Evolutionary conservation across 306 rosid genomes (phyloP).

Genomic region (Echinosophora koreensis): DNA sequence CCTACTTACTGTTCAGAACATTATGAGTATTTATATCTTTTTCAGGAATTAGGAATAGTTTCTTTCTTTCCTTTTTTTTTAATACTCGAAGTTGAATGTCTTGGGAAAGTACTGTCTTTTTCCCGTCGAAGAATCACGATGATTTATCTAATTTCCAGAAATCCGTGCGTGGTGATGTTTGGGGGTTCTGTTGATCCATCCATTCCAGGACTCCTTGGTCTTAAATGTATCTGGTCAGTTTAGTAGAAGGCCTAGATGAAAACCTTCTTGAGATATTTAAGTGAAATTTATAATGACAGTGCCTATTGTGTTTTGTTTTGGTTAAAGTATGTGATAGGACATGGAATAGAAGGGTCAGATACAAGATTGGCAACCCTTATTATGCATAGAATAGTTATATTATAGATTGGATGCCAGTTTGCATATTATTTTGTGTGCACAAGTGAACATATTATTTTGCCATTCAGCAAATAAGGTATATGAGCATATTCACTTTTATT

Average conservation of each 20-base stretch:
- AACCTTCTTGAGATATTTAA: neutral
- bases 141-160: neutral
- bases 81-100: constrained; percentile 13
- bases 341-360: neutral
- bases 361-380: neutral
- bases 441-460: neutral
- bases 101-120: neutral
- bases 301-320: neutral
- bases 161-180: constrained; percentile 22
- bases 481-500: constrained; percentile 42
- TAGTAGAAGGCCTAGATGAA: neutral
- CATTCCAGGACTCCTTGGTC: neutral
- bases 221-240: neutral
- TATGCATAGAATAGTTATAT: too few relatives aligned
- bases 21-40: neutral
- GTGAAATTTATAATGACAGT: neutral
- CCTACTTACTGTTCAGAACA: constrained; percentile 6
- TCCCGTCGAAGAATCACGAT: neutral
- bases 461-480: constrained; percentile 33
- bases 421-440: neutral
- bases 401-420: neutral
- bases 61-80: neutral
- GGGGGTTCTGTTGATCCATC: constrained; percentile 19
- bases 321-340: neutral
- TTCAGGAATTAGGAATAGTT: neutral